A percentile compares a stretch with the other conserved stretches of the same genome.
Evolutionary conservation across 164 flowering plant species (phyloP).

Genomic region (Magnolia changhungtana): DNA sequence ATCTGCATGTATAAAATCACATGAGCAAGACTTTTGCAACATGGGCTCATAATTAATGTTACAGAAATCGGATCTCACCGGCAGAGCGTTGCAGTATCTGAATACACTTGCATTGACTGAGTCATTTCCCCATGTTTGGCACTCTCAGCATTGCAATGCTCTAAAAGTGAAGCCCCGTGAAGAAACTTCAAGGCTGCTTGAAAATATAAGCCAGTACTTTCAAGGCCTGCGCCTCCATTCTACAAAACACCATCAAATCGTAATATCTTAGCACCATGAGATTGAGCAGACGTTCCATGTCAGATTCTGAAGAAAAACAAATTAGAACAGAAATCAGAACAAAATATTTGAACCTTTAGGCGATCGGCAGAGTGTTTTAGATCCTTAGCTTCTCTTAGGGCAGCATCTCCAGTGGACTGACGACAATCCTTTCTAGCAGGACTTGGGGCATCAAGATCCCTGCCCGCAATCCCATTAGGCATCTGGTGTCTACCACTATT

Average conservation of each 20-base stretch:
- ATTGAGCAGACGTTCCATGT: not conserved
- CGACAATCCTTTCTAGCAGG: slow-evolving; percentile 63
- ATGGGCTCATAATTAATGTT: not conserved
- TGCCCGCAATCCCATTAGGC: slow-evolving; percentile 35
- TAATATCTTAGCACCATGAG: slow-evolving; percentile 4
- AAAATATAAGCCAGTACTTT: slow-evolving; percentile 66
- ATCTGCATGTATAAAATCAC: slow-evolving; percentile 27
- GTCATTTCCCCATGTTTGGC: slow-evolving; percentile 55
- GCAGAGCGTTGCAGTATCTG: slow-evolving; percentile 82
- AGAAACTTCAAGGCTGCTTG: slow-evolving; percentile 92
- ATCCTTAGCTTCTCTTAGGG: slow-evolving; percentile 83
- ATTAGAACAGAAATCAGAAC: not conserved
- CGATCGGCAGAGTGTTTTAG: slow-evolving; percentile 95
- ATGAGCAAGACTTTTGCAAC: not conserved
- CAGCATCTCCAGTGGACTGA: slow-evolving; percentile 56
- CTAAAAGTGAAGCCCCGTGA: slow-evolving; percentile 72
- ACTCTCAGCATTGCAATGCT: slow-evolving; percentile 50
- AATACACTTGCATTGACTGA: slow-evolving; percentile 60
- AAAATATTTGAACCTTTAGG: slow-evolving; percentile 50
- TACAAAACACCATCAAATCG: slow-evolving; percentile 24
- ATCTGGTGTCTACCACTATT: slow-evolving; percentile 33
- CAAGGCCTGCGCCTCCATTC: slow-evolving; percentile 48
- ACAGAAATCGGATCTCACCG: slow-evolving; percentile 47
- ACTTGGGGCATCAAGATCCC: slow-evolving; percentile 59
- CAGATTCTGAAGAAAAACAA: not conserved